These are phyloP conservation scores for Cystobasidium pallidum DNA, from an alignment of 1,284 basidiomycete species.

Conservation along the genomic window DNA sequence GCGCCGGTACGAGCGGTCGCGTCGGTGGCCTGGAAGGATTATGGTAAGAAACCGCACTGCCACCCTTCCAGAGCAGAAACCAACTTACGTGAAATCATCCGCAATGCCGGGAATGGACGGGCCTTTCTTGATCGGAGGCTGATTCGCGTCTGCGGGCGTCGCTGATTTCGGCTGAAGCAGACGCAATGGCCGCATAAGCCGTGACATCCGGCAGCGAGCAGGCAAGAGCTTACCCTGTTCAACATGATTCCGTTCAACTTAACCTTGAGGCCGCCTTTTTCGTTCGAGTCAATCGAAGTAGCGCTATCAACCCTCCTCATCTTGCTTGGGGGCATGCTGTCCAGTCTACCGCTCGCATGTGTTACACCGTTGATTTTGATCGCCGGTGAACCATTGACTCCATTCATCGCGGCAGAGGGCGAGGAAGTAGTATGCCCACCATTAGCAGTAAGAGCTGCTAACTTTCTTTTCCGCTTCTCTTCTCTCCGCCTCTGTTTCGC, in stretches of 20 bases:
- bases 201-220: not conserved
- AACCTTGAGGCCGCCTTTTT: conserved; percentile 20
- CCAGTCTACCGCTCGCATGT: conserved; percentile 5
- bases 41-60: not conserved
- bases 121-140: conserved; percentile 25
- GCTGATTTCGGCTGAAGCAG: conserved; percentile 18
- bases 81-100: conserved; percentile 39
- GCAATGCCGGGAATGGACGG: conserved; percentile 37
- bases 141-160: conserved; percentile 16
- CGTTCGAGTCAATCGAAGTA: conserved; percentile 30
- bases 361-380: conserved; percentile 23
- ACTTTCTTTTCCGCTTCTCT: conserved; percentile 41
- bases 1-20: conserved; percentile 25
- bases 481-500: conserved; percentile 39
- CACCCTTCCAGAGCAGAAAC: not conserved
- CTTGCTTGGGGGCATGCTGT: conserved; percentile 31
- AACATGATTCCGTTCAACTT: conserved; percentile 25
- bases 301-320: conserved; percentile 27
- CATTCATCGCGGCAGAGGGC: not conserved
- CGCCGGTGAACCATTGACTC: conserved; percentile 23
- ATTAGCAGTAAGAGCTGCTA: conserved; percentile 19
- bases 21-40: conserved; percentile 19
- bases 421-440: conserved; percentile 1
- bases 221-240: conserved; percentile 16
- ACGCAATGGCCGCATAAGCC: too few relatives aligned